Evolutionary conservation across 1,139 yeast species (phyloP).

Genomic region (Candida glucosophila): DNA sequence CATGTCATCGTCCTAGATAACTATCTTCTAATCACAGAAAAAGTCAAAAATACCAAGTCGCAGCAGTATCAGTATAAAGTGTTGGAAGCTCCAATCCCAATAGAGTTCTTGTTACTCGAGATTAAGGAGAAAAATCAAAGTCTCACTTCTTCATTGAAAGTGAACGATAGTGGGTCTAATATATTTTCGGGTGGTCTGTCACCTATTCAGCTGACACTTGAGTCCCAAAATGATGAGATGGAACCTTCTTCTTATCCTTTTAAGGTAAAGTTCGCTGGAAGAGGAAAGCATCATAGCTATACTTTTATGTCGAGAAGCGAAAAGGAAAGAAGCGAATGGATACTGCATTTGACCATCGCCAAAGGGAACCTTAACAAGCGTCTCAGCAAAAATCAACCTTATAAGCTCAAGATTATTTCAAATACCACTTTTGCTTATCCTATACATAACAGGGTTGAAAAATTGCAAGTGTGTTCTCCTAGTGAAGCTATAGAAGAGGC

Average conservation of each 20-base stretch:
- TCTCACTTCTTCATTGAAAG: conserved; percentile 11
- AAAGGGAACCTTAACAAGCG: conserved; percentile 43
- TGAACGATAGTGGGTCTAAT: conserved; percentile 13
- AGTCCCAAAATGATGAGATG: conserved; percentile 12
- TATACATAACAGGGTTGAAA: conserved; percentile 40
- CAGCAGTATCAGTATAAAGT: conserved; percentile 30
- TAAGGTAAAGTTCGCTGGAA: conserved; percentile 37
- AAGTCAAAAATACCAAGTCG: conserved; percentile 16
- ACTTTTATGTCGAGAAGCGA: conserved; percentile 49
- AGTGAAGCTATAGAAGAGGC: conserved; percentile 56
- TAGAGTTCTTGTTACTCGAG: conserved; percentile 52
- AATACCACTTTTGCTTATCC: conserved; percentile 63
- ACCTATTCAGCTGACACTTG: conserved; percentile 9
- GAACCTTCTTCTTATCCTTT: conserved; percentile 33
- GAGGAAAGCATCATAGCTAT: conserved; percentile 35
- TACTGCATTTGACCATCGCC: conserved; percentile 44
- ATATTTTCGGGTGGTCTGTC: conserved; percentile 10
- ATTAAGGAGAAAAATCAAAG: conserved; percentile 22
- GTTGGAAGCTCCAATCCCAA: conserved; percentile 52
- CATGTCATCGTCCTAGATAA: conserved; percentile 67
- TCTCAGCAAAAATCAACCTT: conserved; percentile 44
- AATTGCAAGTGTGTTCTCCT: conserved; percentile 54
- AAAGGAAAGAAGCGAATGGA: conserved; percentile 56
- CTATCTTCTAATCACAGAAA: conserved; percentile 59
- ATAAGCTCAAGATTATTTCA: conserved; percentile 43